phyloP scores from a whole-genome alignment of 192 early-diverging fungal genomes.

The Obelidium mucronatum region DNA sequence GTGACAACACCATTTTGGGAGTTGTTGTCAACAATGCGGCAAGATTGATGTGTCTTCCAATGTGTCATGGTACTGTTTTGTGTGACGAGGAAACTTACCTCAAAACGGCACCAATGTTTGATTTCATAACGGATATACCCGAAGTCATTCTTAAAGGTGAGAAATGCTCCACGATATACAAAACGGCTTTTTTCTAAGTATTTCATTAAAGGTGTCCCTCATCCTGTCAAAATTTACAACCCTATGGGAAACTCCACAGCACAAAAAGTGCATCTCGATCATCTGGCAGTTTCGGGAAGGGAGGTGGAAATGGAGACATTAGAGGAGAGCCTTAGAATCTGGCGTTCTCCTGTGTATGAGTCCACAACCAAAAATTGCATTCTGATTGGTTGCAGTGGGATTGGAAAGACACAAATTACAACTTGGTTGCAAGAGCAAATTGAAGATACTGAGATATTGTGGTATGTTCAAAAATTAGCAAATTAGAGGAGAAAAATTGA shows the following conservation, averaged over 20 bases:
- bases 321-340: not conserved
- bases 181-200: not conserved
- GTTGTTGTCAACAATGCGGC: conserved; percentile 40
- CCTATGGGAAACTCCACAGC: not conserved
- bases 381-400: conserved; percentile 14
- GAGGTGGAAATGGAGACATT: not conserved
- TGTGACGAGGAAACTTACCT: conserved; percentile 26
- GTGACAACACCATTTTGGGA: conserved; percentile 35
- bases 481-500: not conserved
- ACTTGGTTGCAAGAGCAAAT: conserved; percentile 27
- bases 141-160: conserved; percentile 20
- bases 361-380: not conserved
- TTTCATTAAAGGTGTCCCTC: conserved; percentile 16
- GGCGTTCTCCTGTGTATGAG: not conserved
- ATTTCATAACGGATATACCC: conserved; percentile 17
- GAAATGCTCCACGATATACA: not conserved
- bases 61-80: conserved; percentile 17
- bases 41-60: conserved; percentile 21
- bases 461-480: not conserved
- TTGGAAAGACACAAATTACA: conserved; percentile 26
- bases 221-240: conserved; percentile 26
- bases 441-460: conserved; percentile 24
- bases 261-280: not conserved
- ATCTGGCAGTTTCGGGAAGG: not conserved
- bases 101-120: not conserved